These are phyloP conservation scores for Tylopilus vinaceipallidus DNA, from an alignment of 768 basidiomycete species.

Conservation along the genomic window DNA sequence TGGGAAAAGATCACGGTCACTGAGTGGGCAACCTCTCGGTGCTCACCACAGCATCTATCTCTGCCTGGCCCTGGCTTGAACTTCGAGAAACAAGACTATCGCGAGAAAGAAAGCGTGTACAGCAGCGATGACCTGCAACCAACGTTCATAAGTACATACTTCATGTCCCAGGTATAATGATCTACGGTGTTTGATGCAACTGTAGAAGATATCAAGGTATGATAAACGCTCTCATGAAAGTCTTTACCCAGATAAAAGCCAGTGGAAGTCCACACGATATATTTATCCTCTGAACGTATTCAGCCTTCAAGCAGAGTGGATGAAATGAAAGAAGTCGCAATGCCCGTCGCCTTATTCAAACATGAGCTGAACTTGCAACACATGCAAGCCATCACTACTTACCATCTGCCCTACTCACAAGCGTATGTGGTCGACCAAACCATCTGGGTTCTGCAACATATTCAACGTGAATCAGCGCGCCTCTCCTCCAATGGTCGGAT, in stretches of 20 bases:
- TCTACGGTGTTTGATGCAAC: constrained; percentile 46
- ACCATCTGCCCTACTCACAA: constrained; percentile 44
- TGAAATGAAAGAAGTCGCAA: constrained; percentile 18
- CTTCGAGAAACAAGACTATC: constrained; percentile 20
- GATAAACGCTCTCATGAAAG: background rate
- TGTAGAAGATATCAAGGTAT: background rate
- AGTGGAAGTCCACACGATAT: constrained; percentile 16
- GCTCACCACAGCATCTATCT: constrained; percentile 24
- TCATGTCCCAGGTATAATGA: constrained; percentile 34
- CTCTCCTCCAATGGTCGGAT: constrained; percentile 18
- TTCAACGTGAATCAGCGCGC: constrained; percentile 15
- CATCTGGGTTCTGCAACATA: constrained; percentile 12
- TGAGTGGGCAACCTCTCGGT: constrained; percentile 17
- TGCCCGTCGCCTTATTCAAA: constrained; percentile 12
- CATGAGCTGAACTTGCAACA: background rate
- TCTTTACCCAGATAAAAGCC: constrained; percentile 7
- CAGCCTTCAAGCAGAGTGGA: constrained; percentile 11
- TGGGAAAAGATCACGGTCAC: constrained; percentile 21
- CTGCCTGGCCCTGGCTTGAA: constrained; percentile 25
- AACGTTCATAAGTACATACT: constrained; percentile 19
- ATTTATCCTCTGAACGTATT: constrained; percentile 16
- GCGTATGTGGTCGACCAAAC: constrained; percentile 17
- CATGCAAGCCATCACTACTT: background rate
- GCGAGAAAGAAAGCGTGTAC: constrained; percentile 23
- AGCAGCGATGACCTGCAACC: constrained; percentile 12